Conservation (phyloP, 805 yeast species). For the Cyberlindnera mycetangii region DNA sequence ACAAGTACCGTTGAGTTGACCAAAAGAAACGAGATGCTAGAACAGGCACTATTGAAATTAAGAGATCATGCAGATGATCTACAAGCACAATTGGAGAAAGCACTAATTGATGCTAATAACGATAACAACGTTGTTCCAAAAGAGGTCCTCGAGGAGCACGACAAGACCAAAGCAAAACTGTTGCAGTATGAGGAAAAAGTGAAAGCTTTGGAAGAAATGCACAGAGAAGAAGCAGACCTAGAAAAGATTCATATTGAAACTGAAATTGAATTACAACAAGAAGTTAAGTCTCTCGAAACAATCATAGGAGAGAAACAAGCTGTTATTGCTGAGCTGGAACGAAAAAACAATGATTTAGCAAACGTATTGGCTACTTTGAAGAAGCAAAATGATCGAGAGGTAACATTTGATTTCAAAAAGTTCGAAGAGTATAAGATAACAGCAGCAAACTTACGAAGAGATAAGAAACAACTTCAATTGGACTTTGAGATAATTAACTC, state of each 20-base stretch:
- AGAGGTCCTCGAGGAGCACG: constrained; percentile 32
- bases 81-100: constrained; percentile 31
- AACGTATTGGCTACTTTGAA: constrained; percentile 4
- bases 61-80: constrained; percentile 29
- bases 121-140: constrained; percentile 34
- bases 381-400: constrained; percentile 1
- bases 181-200: constrained; percentile 35
- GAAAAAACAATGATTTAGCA: constrained; percentile 19
- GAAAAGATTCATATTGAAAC: constrained; percentile 41
- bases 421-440: constrained; percentile 6
- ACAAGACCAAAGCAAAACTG: constrained; percentile 35
- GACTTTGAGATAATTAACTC: constrained; percentile 6
- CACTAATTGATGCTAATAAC: constrained; percentile 25
- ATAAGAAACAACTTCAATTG: constrained; percentile 5
- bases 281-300: constrained; percentile 32
- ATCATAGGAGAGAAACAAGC: constrained; percentile 18
- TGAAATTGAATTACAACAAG: constrained; percentile 41
- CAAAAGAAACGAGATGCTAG: constrained; percentile 37
- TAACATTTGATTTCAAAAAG: constrained; percentile 4
- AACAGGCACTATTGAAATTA: constrained; percentile 38
- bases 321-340: constrained; percentile 11
- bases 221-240: constrained; percentile 46
- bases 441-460: constrained; percentile 1
- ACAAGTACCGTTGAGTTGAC: constrained; percentile 5
- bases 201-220: constrained; percentile 46